Evolutionary conservation across 2,329 filamentous ascomycete genomes (phyloP).

Genomic region (Penicillium sp.): DNA sequence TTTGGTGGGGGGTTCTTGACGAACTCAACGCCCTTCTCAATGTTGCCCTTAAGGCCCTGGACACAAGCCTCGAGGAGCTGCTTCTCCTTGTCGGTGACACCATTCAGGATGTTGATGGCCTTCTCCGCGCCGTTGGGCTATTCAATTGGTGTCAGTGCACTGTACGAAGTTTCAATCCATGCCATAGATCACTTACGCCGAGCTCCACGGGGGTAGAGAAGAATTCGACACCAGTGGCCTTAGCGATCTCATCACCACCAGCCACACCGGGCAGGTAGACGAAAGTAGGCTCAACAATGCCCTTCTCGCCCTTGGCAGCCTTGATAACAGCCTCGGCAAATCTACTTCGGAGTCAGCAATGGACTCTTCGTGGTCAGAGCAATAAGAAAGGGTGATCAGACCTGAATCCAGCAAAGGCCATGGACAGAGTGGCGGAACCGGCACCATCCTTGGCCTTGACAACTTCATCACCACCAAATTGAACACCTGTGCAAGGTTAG

Average conservation of each 20-base stretch:
- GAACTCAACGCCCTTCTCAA: slow-evolving; percentile 90
- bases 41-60: slow-evolving; percentile 86
- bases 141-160: slow-evolving; percentile 33
- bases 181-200: slow-evolving; percentile 68
- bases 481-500: slow-evolving; percentile 63
- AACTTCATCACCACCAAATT: slow-evolving; percentile 97
- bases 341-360: slow-evolving; percentile 50
- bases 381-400: slow-evolving; percentile 52
- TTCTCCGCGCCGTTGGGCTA: slow-evolving; percentile 85
- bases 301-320: slow-evolving; percentile 85
- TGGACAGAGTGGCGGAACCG: slow-evolving; percentile 88
- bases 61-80: slow-evolving; percentile 76
- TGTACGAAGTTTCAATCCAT: background rate
- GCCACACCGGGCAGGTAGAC: slow-evolving; percentile 91
- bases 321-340: slow-evolving; percentile 95
- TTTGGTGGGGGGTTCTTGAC: slow-evolving; percentile 85
- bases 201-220: slow-evolving; percentile 97
- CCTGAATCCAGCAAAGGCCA: slow-evolving; percentile 96
- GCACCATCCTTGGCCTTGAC: slow-evolving; percentile 93
- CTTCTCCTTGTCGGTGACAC: slow-evolving; percentile 86
- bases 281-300: slow-evolving; percentile 91
- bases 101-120: slow-evolving; percentile 76
- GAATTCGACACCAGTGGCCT: slow-evolving; percentile 84
- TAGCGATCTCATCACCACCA: slow-evolving; percentile 82
- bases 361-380: background rate